Evolutionary conservation across 73 alveolate genomes (phyloP), one percentile per base, ranked within the genome.

Genomic region (Symbiodinium pilosum): DNA sequence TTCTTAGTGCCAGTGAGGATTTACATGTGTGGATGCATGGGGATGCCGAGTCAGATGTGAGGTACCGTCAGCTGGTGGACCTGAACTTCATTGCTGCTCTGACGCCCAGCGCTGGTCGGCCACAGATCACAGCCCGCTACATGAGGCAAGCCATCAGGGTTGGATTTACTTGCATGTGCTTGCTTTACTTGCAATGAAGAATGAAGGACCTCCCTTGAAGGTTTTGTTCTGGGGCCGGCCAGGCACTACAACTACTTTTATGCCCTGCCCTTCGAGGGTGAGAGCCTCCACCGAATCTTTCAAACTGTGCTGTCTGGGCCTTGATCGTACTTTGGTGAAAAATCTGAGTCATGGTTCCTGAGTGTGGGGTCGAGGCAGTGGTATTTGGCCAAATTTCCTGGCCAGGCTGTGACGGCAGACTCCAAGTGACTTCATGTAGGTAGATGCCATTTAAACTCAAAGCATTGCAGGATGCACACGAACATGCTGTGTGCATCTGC

Each of bases 161-260:
- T 32, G 43, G n/a, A 44, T 32, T 44, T 20, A 28, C 24, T 44
- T 14, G 54, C 54, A 39, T 7, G n/a, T 38, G 7, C 21, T 36
- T 0, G 38, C 18, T 42, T n/a, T 24, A 18, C 28, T n/a, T 34
- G 2, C 86, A 5, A 32, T 75, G 38, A 12, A 36, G 30, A 7
- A 30, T 54, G 32, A 9, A 16, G 73, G 73, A 24, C 26, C 73
- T 24, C 32, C 32, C 56, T 32, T 51, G 44, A 34, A 36, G 39
- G 47, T 26, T n/a, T 36, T 21, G 52, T 9, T 41, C 40, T n/a
- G 56, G 14, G 44, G 32, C 34, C 84, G 9, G 86, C 75, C 59
- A 92, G 98, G 98, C 99, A 99, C 99, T 99, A 99, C 99, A 99
- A 99, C 95, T 99, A 99, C 87, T 99, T 99, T 87, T 99, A 99